Evolutionary conservation across 1,284 basidiomycete genomes (phyloP).

Genomic region (Cryptococcus deneoformans): DNA sequence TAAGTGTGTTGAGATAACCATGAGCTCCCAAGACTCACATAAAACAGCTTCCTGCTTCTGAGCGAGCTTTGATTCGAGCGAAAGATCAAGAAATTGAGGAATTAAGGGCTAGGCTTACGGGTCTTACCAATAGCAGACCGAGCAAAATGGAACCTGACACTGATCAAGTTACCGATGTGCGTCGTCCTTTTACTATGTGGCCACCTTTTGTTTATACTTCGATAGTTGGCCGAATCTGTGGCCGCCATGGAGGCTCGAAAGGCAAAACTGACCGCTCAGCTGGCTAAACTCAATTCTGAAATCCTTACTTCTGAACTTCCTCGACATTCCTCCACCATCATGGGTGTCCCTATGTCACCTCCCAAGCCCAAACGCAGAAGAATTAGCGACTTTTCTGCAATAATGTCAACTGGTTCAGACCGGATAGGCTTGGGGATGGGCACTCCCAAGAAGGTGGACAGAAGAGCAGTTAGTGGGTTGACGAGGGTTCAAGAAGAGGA

Average conservation of each 20-base stretch:
- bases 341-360: conserved; percentile 16
- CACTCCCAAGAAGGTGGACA: conserved; percentile 26
- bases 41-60: conserved; percentile 38
- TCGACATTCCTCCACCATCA: conserved; percentile 14
- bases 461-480: conserved; percentile 45
- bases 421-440: conserved; percentile 32
- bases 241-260: conserved; percentile 45
- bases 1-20: conserved; percentile 22
- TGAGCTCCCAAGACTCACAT: neutral
- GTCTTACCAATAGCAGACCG: conserved; percentile 9
- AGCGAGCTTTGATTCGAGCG: conserved; percentile 48
- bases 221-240: conserved; percentile 40
- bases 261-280: conserved; percentile 32
- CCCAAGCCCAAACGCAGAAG: conserved; percentile 40
- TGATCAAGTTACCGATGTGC: conserved; percentile 24
- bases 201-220: neutral
- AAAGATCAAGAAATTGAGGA: conserved; percentile 52
- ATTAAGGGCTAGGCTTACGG: conserved; percentile 43
- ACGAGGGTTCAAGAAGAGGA: conserved; percentile 29
- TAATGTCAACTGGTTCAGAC: conserved; percentile 16
- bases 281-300: conserved; percentile 46
- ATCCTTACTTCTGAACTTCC: conserved; percentile 44
- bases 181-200: neutral
- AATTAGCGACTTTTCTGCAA: conserved; percentile 43
- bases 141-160: conserved; percentile 3